Conservation (phyloP, 768 basidiomycete genomes). For the Macrolepiota dolichaula region DNA sequence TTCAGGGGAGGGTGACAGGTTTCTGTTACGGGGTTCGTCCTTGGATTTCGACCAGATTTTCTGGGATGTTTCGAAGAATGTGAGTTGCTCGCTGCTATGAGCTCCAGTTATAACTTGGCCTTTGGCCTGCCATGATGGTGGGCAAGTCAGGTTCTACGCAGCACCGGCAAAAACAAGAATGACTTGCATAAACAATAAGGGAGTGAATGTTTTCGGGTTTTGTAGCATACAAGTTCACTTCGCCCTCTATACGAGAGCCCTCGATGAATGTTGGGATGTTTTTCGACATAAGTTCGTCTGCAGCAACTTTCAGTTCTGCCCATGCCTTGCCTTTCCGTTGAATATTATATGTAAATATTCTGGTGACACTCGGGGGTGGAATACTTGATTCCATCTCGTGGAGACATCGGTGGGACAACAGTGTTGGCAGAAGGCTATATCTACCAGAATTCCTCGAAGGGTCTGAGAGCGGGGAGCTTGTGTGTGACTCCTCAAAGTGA, state of each 20-base stretch:
- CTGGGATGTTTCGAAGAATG: constrained; percentile 30
- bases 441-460: background rate
- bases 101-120: constrained; percentile 38
- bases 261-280: constrained; percentile 32
- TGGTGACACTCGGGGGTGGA: constrained; percentile 17
- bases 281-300: constrained; percentile 35
- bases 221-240: constrained; percentile 29
- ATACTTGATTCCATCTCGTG: no score
- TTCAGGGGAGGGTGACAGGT: background rate
- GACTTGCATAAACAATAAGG: constrained; percentile 45
- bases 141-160: background rate
- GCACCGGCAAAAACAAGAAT: constrained; percentile 8
- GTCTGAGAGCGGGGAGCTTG: background rate
- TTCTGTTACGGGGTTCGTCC: constrained; percentile 24
- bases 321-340: constrained; percentile 34
- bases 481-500: background rate
- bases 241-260: constrained; percentile 30
- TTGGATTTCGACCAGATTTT: constrained; percentile 35
- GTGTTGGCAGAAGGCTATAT: background rate
- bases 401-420: background rate
- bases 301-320: constrained; percentile 44
- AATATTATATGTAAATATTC: constrained; percentile 25
- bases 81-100: constrained; percentile 27
- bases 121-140: constrained; percentile 22
- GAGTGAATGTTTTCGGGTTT: constrained; percentile 43